Percentiles rank a stretch among this genome's conserved stretches.
These are phyloP conservation scores for Arxiozyma telluris DNA, from an alignment of 1,139 yeast genomes.

Conservation along the genomic window DNA sequence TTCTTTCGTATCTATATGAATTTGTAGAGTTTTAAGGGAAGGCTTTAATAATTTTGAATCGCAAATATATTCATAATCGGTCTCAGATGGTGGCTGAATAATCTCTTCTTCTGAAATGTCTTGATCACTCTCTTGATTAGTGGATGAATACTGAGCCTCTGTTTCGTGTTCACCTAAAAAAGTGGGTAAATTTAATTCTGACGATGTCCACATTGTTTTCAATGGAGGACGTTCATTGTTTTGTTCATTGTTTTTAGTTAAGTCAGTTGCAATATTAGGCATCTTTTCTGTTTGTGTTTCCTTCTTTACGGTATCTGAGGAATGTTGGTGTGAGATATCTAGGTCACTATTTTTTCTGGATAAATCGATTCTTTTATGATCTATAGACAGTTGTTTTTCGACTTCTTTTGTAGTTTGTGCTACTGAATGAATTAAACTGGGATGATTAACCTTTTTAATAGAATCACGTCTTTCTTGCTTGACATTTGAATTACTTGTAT, in stretches of 20 bases:
- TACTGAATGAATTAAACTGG: constrained; percentile 26
- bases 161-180: background rate
- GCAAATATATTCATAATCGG: constrained; percentile 19
- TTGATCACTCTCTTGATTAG: background rate
- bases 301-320: background rate
- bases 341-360: constrained; percentile 3
- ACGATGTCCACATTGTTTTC: constrained; percentile 4
- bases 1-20: constrained; percentile 3
- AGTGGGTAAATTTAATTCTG: background rate
- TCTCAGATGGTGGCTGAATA: background rate
- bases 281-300: background rate
- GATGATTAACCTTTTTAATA: background rate
- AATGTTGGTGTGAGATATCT: background rate
- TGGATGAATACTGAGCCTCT: background rate
- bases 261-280: background rate
- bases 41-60: constrained; percentile 23
- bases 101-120: background rate
- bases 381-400: constrained; percentile 14
- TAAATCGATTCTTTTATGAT: constrained; percentile 12
- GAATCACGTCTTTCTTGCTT: background rate
- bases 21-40: constrained; percentile 7
- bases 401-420: constrained; percentile 23
- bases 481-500: background rate
- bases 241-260: background rate
- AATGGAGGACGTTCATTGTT: background rate